A percentile compares a stretch with the other conserved stretches of the same genome.
Conservation (phyloP, 257 asterid genomes). For the Solanum bulbocastanum region DNA sequence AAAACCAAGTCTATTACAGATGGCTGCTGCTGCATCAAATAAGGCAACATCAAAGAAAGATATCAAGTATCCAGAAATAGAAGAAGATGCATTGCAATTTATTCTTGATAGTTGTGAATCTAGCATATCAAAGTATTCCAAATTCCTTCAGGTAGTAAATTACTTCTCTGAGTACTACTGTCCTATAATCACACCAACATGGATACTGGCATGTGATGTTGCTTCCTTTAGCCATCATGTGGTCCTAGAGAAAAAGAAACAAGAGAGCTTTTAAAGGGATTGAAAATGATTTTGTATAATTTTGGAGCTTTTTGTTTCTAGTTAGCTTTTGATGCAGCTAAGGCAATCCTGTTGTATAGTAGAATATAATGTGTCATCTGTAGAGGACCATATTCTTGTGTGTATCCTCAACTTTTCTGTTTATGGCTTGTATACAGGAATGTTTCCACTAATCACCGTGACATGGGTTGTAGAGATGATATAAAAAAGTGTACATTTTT, state of each 20-base stretch:
- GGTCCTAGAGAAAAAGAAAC: neutral
- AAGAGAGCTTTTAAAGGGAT: neutral
- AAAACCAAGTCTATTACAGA: slow-evolving; percentile 23
- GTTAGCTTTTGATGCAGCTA: neutral
- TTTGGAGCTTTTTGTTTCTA: neutral
- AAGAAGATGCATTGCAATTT: slow-evolving; percentile 77
- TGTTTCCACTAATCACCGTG: neutral
- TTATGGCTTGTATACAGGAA: neutral
- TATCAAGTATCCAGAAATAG: slow-evolving; percentile 51
- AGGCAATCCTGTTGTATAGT: neutral
- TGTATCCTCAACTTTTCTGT: neutral
- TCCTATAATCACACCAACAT: neutral
- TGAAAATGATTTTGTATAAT: neutral
- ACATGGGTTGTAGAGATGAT: neutral
- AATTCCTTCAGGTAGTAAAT: slow-evolving; percentile 78
- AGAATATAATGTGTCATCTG: neutral
- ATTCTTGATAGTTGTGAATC: slow-evolving; percentile 68
- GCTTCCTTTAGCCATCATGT: neutral
- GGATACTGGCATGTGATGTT: neutral
- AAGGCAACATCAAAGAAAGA: slow-evolving; percentile 54
- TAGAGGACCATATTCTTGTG: neutral
- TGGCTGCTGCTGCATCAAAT: slow-evolving; percentile 91
- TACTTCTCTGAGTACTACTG: neutral
- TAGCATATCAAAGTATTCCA: slow-evolving; percentile 77
- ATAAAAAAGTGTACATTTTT: neutral